Evolutionary conservation across 1,139 yeast species (phyloP).

Genomic region (Kodamaea sp.): DNA sequence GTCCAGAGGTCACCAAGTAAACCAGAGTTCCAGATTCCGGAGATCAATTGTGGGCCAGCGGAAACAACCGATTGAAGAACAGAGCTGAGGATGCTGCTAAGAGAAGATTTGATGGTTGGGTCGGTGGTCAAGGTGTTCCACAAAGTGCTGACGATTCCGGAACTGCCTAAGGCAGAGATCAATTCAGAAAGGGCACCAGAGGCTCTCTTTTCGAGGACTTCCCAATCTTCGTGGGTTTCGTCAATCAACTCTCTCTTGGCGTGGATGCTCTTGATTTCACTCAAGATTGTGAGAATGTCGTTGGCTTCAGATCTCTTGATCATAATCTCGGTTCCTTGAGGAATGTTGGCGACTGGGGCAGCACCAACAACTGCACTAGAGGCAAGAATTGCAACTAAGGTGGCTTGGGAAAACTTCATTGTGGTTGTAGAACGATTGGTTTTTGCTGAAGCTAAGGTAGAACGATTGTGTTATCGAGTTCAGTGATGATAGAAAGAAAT

Average conservation of each 20-base stretch:
- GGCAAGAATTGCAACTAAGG: constrained; percentile 45
- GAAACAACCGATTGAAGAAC: constrained; percentile 39
- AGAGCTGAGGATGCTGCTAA: constrained; percentile 31
- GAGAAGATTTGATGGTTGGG: constrained; percentile 27
- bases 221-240: constrained; percentile 28
- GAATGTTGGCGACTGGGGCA: constrained; percentile 34
- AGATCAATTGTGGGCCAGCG: constrained; percentile 46
- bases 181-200: constrained; percentile 40
- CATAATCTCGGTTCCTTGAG: constrained; percentile 22
- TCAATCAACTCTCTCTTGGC: constrained; percentile 35
- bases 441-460: neutral
- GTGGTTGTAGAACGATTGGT: constrained; percentile 7
- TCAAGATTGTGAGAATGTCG: constrained; percentile 35
- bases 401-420: constrained; percentile 48
- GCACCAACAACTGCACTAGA: constrained; percentile 42
- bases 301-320: constrained; percentile 41
- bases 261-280: constrained; percentile 34
- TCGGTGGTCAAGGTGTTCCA: constrained; percentile 40
- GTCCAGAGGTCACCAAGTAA: constrained; percentile 37
- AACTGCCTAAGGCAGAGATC: constrained; percentile 37
- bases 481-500: constrained; percentile 8
- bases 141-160: constrained; percentile 43
- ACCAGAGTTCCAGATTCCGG: constrained; percentile 48
- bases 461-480: constrained; percentile 3
- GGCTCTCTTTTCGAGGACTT: constrained; percentile 39